Evolutionary conservation across 164 flowering plant genomes (phyloP).

Genomic region (Vitis rotundifolia): DNA sequence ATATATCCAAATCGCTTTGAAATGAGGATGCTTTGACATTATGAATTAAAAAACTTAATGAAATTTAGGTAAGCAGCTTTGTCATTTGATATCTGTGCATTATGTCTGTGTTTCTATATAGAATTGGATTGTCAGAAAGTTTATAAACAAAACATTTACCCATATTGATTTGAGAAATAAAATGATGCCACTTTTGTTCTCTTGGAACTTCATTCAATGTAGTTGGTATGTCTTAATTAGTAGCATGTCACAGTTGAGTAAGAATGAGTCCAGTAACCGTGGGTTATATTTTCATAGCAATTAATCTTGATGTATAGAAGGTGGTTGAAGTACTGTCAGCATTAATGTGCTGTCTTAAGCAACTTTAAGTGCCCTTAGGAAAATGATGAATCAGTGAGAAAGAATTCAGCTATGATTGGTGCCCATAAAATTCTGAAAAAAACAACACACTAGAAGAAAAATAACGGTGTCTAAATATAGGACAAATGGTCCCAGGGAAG

Average conservation of each 20-base stretch:
- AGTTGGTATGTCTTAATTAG: background rate
- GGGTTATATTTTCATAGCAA: background rate
- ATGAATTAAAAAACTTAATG: background rate
- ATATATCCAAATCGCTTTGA: background rate
- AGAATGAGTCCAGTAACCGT: background rate
- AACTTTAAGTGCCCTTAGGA: constrained; percentile 2
- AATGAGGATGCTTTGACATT: background rate
- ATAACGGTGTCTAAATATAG: no score
- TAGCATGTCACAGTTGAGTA: background rate
- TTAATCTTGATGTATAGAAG: background rate
- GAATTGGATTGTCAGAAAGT: no score
- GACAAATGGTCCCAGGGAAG: background rate
- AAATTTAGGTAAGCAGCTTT: background rate
- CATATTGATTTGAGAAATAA: background rate
- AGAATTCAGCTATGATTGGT: background rate
- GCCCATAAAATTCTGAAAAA: background rate
- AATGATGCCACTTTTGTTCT: background rate
- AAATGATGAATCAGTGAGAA: background rate
- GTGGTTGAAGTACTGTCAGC: background rate
- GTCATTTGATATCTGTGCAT: background rate
- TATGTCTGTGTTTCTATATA: no score
- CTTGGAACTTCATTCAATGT: background rate
- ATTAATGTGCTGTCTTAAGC: background rate
- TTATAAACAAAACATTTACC: background rate
- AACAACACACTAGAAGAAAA: background rate